Evolutionary conservation across 208 protist genomes (phyloP).

Genomic region (Blastocrithidia nonstop): DNA sequence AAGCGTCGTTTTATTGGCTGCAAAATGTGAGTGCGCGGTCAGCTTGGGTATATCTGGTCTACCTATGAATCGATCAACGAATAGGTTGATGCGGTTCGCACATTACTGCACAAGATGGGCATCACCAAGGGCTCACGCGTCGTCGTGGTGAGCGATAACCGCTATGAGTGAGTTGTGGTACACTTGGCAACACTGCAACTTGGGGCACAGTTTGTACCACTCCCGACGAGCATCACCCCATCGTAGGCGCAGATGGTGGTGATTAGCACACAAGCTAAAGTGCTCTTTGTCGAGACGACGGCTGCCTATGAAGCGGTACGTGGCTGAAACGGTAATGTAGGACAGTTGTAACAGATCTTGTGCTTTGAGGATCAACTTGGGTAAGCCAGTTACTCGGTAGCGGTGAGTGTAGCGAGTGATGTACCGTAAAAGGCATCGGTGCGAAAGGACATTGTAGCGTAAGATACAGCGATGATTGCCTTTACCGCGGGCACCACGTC

Average conservation of each 20-base stretch:
- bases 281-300: slow-evolving; percentile 76
- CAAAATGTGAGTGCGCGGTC: slow-evolving; percentile 82
- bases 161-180: slow-evolving; percentile 85
- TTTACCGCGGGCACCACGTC: slow-evolving; percentile 87
- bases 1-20: slow-evolving; percentile 65
- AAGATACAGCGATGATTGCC: slow-evolving; percentile 86
- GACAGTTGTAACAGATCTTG: slow-evolving; percentile 63
- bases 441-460: slow-evolving; percentile 48
- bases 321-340: slow-evolving; percentile 68
- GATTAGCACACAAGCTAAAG: slow-evolving; percentile 69
- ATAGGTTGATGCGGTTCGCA: slow-evolving; percentile 70
- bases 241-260: slow-evolving; percentile 71
- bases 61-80: slow-evolving; percentile 79
- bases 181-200: slow-evolving; percentile 81
- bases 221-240: slow-evolving; percentile 82
- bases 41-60: slow-evolving; percentile 78
- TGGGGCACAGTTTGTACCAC: slow-evolving; percentile 72
- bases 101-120: slow-evolving; percentile 63
- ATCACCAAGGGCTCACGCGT: slow-evolving; percentile 69
- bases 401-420: slow-evolving; percentile 60
- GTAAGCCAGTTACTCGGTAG: slow-evolving; percentile 76
- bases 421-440: slow-evolving; percentile 49
- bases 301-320: slow-evolving; percentile 59
- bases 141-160: slow-evolving; percentile 83
- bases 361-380: slow-evolving; percentile 81